phyloP scores from a whole-genome alignment of 805 yeast genomes.

The Wickerhamiella hasegawae region DNA sequence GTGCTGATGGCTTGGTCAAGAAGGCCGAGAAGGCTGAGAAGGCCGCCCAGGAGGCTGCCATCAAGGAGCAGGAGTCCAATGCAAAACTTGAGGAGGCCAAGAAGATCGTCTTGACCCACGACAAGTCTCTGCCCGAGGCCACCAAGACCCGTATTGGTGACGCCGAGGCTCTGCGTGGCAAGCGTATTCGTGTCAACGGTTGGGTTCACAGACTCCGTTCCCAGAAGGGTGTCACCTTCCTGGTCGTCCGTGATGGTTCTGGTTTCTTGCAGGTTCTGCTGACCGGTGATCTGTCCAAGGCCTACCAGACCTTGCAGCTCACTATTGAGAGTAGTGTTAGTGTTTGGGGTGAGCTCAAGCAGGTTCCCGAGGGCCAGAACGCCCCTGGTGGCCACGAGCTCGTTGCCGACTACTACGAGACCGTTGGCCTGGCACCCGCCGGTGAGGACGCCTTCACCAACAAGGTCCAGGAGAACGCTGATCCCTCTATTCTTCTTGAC shows the following conservation, averaged over 20 bases:
- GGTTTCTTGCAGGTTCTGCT: conserved; percentile 81
- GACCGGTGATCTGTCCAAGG: conserved; percentile 82
- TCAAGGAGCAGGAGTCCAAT: conserved; percentile 43
- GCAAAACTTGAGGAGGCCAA: conserved; percentile 64
- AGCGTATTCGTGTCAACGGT: conserved; percentile 69
- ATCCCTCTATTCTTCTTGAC: conserved; percentile 81
- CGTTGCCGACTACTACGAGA: conserved; percentile 73
- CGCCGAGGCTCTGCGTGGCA: conserved; percentile 38
- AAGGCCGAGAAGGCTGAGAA: conserved; percentile 49
- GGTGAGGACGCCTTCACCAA: conserved; percentile 94
- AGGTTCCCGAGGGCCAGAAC: conserved; percentile 86
- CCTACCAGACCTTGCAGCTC: conserved; percentile 66
- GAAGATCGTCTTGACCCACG: conserved; percentile 62
- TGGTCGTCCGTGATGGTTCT: conserved; percentile 89
- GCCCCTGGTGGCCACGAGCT: conserved; percentile 98
- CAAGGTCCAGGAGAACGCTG: conserved; percentile 85
- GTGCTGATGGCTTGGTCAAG: conserved; percentile 81
- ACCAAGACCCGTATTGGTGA: conserved; percentile 45
- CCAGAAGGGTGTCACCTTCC: conserved; percentile 82
- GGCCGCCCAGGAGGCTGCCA: conserved; percentile 37
- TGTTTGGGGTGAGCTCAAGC: conserved; percentile 63
- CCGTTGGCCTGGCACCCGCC: conserved; percentile 85
- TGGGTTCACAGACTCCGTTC: conserved; percentile 93
- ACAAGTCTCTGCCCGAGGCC: conserved; percentile 56
- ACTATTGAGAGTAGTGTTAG: conserved; percentile 78